phyloP scores from a whole-genome alignment of 331 rosid species.

The Cydonia oblonga region DNA sequence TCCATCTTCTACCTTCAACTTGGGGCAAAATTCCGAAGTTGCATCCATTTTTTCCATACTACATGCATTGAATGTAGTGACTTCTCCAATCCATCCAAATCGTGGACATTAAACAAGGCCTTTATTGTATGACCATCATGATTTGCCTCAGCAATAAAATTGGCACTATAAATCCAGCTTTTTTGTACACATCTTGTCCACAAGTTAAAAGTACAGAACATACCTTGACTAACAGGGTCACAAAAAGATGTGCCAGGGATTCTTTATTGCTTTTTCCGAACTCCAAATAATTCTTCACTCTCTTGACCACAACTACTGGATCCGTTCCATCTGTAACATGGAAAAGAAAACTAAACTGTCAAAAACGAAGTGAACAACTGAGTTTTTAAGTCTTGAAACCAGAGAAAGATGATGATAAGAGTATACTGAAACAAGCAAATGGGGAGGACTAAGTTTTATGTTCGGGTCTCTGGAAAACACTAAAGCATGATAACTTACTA shows the following conservation, averaged over 20 bases:
- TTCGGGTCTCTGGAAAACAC: neutral
- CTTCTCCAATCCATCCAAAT: too few species aligned
- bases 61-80: too few species aligned
- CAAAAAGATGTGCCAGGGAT: neutral
- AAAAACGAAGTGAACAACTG: neutral
- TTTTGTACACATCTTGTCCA: neutral
- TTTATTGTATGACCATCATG: neutral
- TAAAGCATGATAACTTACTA: neutral
- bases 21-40: too few species aligned
- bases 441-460: neutral
- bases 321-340: conserved; percentile 3
- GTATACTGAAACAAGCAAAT: neutral
- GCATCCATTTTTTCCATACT: too few species aligned
- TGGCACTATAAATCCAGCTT: neutral
- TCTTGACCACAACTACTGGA: conserved; percentile 1
- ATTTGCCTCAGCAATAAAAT: neutral
- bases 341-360: neutral
- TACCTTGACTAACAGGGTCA: conserved; percentile 2
- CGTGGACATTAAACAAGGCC: too few species aligned
- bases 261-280: neutral
- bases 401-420: neutral
- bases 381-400: neutral
- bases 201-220: neutral
- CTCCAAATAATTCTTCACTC: neutral
- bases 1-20: too few species aligned